Conservation (phyloP, 495 filamentous ascomycete genomes). For the Neurospora cerealis region DNA sequence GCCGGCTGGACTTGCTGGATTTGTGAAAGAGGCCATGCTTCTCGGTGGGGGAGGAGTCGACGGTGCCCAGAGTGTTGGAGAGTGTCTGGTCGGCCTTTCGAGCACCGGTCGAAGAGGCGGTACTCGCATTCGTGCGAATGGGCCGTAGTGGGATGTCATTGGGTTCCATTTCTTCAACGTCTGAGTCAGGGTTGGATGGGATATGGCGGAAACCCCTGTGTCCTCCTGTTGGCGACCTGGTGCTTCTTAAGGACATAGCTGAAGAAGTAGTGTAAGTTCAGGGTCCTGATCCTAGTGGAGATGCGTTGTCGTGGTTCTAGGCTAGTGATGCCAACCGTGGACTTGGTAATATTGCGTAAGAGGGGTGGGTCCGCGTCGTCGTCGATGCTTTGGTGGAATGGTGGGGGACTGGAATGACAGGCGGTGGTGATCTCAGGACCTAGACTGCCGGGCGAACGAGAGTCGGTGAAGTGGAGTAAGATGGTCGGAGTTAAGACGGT, state of each 20-base stretch:
- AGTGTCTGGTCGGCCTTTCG: slow-evolving; percentile 35
- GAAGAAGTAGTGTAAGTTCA: background rate
- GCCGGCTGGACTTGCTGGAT: background rate
- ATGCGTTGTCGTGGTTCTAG: too few relatives aligned
- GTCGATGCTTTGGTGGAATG: background rate
- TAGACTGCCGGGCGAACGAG: background rate
- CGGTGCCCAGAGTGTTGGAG: slow-evolving; percentile 11
- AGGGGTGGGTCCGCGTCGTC: background rate
- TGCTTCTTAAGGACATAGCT: slow-evolving; percentile 22
- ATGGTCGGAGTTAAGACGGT: background rate
- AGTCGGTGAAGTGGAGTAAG: background rate
- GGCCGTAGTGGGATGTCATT: slow-evolving; percentile 42
- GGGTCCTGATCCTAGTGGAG: too few relatives aligned
- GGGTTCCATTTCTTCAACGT: slow-evolving; percentile 12
- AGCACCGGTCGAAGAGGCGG: slow-evolving; percentile 39
- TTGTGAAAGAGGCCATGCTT: slow-evolving; percentile 42
- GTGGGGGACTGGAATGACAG: background rate
- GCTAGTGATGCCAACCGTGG: background rate
- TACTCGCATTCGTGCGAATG: slow-evolving; percentile 30
- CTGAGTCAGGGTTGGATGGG: background rate
- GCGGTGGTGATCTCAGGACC: background rate
- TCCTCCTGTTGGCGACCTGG: slow-evolving; percentile 11
- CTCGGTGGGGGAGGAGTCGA: slow-evolving; percentile 17
- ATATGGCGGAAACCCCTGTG: background rate
- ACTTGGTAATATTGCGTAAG: background rate